phyloP scores from a whole-genome alignment of 148 eudicot genomes.

The Cornus controversa region DNA sequence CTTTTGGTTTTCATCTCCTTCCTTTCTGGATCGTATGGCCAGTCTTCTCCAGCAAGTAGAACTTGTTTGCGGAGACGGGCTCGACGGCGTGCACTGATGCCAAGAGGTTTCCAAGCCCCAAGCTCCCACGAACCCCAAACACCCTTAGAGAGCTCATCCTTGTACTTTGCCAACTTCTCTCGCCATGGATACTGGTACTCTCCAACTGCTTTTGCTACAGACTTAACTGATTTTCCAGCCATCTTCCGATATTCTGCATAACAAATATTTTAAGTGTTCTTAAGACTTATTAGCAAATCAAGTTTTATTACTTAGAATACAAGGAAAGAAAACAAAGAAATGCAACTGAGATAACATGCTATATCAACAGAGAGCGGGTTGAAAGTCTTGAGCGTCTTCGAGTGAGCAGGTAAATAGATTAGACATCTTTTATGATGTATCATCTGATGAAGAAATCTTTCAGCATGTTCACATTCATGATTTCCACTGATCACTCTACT shows the following conservation, averaged over 20 bases:
- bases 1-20: conserved; percentile 76
- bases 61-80: conserved; percentile 81
- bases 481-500: background rate
- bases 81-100: conserved; percentile 67
- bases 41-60: conserved; percentile 61
- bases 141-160: conserved; percentile 75
- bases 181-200: conserved; percentile 83
- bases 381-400: background rate
- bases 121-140: conserved; percentile 97
- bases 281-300: background rate
- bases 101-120: conserved; percentile 83
- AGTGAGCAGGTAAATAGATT: background rate
- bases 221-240: conserved; percentile 71
- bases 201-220: conserved; percentile 64
- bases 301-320: background rate
- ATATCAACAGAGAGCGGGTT: background rate
- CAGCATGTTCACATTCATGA: background rate
- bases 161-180: conserved; percentile 72
- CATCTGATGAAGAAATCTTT: background rate
- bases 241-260: conserved; percentile 7
- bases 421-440: background rate
- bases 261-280: background rate
- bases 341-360: background rate
- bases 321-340: background rate
- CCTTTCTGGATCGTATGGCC: conserved; percentile 82